Conservation (phyloP, 148 eudicot species). For the Arctostaphylos glauca region DNA sequence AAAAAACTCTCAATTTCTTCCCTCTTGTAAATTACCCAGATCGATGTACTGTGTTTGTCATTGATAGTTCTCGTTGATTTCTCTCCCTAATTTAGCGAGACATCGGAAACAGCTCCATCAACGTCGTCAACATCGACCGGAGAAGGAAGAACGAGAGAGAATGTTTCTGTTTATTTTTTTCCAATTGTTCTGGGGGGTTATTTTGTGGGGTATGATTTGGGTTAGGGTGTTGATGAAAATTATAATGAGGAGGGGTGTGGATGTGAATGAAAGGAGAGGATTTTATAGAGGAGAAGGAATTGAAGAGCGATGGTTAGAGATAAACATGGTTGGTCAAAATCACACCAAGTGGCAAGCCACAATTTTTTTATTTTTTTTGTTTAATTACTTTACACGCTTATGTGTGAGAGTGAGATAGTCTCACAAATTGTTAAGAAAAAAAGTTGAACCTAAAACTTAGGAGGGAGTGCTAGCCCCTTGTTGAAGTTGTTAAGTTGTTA, state of each 20-base stretch:
- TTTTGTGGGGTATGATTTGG: not conserved
- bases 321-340: constrained; percentile 4
- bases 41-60: constrained; percentile 24
- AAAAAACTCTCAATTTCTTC: constrained; percentile 11
- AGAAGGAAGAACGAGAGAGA: constrained; percentile 13
- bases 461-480: too few relatives aligned
- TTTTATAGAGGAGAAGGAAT: constrained; percentile 7
- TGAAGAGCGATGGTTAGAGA: not conserved
- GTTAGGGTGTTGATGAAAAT: not conserved
- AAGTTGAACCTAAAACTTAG: too few relatives aligned
- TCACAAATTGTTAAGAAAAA: too few relatives aligned
- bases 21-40: constrained; percentile 24
- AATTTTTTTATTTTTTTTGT: too few relatives aligned
- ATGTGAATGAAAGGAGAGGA: constrained; percentile 6
- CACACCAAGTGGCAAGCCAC: too few relatives aligned
- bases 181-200: not conserved
- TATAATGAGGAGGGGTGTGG: constrained; percentile 16
- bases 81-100: constrained; percentile 20
- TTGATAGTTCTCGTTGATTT: constrained; percentile 11
- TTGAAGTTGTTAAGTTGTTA: too few relatives aligned
- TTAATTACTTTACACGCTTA: too few relatives aligned
- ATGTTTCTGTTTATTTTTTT: not conserved
- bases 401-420: too few relatives aligned
- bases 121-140: constrained; percentile 19
- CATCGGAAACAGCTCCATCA: not conserved